phyloP scores from a whole-genome alignment of 805 yeast genomes.

The Wickerhamiella spandovensis region DNA sequence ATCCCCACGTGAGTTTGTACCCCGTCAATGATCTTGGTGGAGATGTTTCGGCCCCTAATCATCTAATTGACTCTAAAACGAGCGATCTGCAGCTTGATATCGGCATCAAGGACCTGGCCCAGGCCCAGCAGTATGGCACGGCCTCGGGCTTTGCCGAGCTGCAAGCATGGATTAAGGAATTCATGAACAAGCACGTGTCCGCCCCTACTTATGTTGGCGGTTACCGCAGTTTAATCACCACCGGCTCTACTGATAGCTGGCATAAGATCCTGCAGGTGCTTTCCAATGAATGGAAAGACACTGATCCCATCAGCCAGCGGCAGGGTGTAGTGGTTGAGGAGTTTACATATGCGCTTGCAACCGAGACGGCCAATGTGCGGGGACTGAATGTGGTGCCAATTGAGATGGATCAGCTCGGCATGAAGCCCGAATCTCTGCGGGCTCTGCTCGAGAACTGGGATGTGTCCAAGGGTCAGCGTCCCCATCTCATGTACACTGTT shows the following conservation, averaged over 20 bases:
- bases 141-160: slow-evolving; percentile 74
- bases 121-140: slow-evolving; percentile 80
- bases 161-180: slow-evolving; percentile 47
- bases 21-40: slow-evolving; percentile 14
- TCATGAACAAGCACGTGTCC: slow-evolving; percentile 30
- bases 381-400: slow-evolving; percentile 54
- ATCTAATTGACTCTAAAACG: neutral
- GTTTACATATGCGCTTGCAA: slow-evolving; percentile 60
- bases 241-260: slow-evolving; percentile 20
- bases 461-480: slow-evolving; percentile 25
- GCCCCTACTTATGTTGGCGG: slow-evolving; percentile 14
- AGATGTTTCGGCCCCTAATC: slow-evolving; percentile 5
- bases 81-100: slow-evolving; percentile 7
- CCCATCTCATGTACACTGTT: slow-evolving; percentile 43
- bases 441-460: slow-evolving; percentile 38
- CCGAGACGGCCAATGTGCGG: slow-evolving; percentile 51
- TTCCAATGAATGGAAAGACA: slow-evolving; percentile 17
- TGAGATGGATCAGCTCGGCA: slow-evolving; percentile 50
- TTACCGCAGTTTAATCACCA: slow-evolving; percentile 11
- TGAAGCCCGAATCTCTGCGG: slow-evolving; percentile 33
- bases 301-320: slow-evolving; percentile 24
- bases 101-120: slow-evolving; percentile 31
- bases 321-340: slow-evolving; percentile 66
- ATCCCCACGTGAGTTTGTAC: slow-evolving; percentile 17
- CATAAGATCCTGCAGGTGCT: slow-evolving; percentile 17